phyloP scores from a whole-genome alignment of 2,329 filamentous ascomycete species.

The Kalaharituber pfeilii region DNA sequence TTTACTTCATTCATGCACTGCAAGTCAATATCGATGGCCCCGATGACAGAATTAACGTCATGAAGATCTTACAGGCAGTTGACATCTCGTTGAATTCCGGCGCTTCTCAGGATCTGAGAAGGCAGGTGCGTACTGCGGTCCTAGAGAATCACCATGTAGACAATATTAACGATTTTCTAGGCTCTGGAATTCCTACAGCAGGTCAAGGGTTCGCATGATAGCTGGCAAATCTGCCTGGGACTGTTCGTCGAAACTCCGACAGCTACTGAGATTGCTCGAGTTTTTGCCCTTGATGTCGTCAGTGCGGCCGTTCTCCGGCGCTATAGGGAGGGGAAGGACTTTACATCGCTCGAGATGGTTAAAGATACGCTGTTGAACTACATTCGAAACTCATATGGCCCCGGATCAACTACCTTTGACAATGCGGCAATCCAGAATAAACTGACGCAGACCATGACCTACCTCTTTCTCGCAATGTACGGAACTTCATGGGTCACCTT shows the following conservation, averaged over 20 bases:
- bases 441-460: slow-evolving; percentile 86
- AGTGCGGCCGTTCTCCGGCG: slow-evolving; percentile 54
- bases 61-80: slow-evolving; percentile 42
- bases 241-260: slow-evolving; percentile 68
- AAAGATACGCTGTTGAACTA: slow-evolving; percentile 71
- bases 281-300: slow-evolving; percentile 80
- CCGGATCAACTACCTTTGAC: slow-evolving; percentile 43
- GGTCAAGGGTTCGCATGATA: slow-evolving; percentile 62
- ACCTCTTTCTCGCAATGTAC: slow-evolving; percentile 79
- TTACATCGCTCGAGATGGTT: slow-evolving; percentile 53
- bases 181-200: slow-evolving; percentile 62
- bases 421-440: slow-evolving; percentile 78
- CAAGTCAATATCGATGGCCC: too few species aligned
- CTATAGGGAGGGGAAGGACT: slow-evolving; percentile 59
- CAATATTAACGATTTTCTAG: slow-evolving; percentile 6
- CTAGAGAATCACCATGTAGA: not conserved
- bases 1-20: not conserved
- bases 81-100: slow-evolving; percentile 76
- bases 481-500: slow-evolving; percentile 73
- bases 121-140: slow-evolving; percentile 36
- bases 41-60: not conserved
- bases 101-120: slow-evolving; percentile 56
- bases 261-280: slow-evolving; percentile 64
- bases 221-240: slow-evolving; percentile 74
- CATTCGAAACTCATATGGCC: slow-evolving; percentile 53